A percentile compares a stretch with the other conserved stretches of the same genome.
Conservation (phyloP, 192 early-diverging fungal genomes). For the Linnemannia zychae region DNA sequence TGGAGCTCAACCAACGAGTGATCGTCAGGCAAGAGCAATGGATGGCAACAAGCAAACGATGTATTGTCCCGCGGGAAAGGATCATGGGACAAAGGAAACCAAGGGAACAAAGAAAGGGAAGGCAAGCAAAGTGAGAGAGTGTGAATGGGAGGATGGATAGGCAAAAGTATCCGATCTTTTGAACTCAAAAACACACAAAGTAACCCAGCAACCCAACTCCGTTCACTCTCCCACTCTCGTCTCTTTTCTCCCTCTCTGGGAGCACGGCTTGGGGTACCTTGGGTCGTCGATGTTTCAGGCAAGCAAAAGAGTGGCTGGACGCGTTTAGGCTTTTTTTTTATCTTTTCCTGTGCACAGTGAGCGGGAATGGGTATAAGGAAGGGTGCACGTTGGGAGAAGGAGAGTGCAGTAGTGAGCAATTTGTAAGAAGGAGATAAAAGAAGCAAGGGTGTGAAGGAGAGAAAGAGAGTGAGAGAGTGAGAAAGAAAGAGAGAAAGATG, state of each 20-base stretch:
- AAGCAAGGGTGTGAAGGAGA: background rate
- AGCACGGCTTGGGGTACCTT: background rate
- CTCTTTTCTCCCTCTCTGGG: background rate
- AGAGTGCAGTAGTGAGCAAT: background rate
- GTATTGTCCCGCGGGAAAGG: background rate
- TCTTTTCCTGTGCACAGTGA: background rate
- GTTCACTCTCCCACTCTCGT: constrained; percentile 8
- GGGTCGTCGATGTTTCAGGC: background rate
- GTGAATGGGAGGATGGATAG: background rate
- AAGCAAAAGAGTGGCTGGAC: background rate
- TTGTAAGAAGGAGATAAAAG: background rate
- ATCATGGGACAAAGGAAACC: background rate
- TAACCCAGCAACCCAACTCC: background rate
- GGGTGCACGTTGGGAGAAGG: no score
- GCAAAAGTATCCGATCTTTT: constrained; percentile 1
- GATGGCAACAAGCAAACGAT: background rate
- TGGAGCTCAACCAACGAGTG: no score
- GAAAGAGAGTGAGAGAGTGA: background rate
- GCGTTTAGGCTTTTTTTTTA: background rate
- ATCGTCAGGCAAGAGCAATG: background rate
- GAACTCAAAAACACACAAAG: background rate
- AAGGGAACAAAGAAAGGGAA: background rate
- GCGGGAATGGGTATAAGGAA: background rate
- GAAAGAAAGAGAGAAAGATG: background rate
- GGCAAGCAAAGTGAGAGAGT: background rate